Percentiles rank a stretch among this genome's conserved stretches.
phyloP scores from a whole-genome alignment of 495 filamentous ascomycete species.

The Neurospora terricola region DNA sequence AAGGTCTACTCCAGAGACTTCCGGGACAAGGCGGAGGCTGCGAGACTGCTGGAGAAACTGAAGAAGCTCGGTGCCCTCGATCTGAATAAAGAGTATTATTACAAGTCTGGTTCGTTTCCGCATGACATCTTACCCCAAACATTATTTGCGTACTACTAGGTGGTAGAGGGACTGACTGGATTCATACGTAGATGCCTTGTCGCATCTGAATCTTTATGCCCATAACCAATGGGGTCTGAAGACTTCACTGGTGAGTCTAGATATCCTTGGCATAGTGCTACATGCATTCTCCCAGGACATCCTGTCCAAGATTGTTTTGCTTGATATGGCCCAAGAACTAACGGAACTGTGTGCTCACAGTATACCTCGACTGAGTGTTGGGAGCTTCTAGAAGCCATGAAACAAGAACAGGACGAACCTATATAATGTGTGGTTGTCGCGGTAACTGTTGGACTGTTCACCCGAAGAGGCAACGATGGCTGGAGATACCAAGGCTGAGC shows the following conservation, averaged over 20 bases:
- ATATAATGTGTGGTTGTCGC: not conserved
- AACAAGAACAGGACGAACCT: not conserved
- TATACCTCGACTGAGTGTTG: not conserved
- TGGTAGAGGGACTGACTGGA: not conserved
- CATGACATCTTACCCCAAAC: not conserved
- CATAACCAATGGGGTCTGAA: not conserved
- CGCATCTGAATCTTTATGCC: not conserved
- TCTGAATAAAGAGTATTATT: conserved; percentile 50
- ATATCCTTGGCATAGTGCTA: not conserved
- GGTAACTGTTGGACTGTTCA: not conserved
- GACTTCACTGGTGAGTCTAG: not conserved
- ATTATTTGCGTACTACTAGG: not conserved
- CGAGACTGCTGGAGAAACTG: conserved; percentile 51
- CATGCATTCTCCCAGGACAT: not conserved
- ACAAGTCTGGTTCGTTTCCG: conserved; percentile 51
- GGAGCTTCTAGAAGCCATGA: not conserved
- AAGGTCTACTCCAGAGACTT: conserved; percentile 74
- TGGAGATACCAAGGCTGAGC: not conserved
- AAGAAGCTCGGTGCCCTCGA: conserved; percentile 49
- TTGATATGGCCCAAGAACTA: not conserved
- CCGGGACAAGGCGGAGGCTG: conserved; percentile 55
- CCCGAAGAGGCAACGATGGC: not conserved
- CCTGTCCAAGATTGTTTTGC: not conserved
- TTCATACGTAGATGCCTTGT: not conserved
- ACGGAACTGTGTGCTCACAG: not conserved